Evolutionary conservation across 805 yeast species (phyloP).

Genomic region (Kluyveromyces nonfermentans): DNA sequence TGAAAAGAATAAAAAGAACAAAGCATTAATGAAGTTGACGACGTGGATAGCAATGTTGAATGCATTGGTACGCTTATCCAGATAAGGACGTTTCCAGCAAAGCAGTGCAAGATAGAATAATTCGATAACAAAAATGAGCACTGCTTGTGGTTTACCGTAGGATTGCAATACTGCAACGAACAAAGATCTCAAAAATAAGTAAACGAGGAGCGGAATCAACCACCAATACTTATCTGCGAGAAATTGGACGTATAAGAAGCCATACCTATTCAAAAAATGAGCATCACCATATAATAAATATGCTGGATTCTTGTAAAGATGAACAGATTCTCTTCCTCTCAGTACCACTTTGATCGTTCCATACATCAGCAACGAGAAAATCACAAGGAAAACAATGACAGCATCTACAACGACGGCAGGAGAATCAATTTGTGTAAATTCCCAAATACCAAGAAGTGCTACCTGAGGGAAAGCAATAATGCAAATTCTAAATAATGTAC

Average conservation of each 20-base stretch:
- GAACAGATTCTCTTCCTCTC: conserved; percentile 64
- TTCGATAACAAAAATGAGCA: conserved; percentile 68
- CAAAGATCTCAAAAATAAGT: conserved; percentile 64
- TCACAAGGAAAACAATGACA: conserved; percentile 50
- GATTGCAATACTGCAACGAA: conserved; percentile 80
- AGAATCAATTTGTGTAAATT: conserved; percentile 74
- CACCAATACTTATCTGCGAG: conserved; percentile 84
- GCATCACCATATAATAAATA: conserved; percentile 81
- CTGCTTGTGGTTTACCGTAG: conserved; percentile 74
- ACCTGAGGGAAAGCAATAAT: conserved; percentile 84
- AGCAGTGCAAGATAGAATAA: conserved; percentile 54
- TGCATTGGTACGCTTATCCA: conserved; percentile 92
- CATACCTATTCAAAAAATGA: conserved; percentile 72
- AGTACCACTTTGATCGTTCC: conserved; percentile 67
- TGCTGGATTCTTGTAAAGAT: conserved; percentile 82
- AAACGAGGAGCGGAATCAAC: conserved; percentile 53
- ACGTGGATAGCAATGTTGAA: conserved; percentile 81
- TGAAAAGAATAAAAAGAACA: conserved; percentile 84
- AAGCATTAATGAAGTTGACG: conserved; percentile 70
- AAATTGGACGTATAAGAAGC: conserved; percentile 86
- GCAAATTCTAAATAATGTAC: conserved; percentile 75
- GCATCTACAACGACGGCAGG: conserved; percentile 79
- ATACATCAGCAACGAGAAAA: conserved; percentile 50
- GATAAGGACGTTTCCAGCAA: conserved; percentile 73
- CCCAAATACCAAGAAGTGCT: conserved; percentile 77